These are phyloP conservation scores for Selenicereus undatus DNA, from an alignment of 148 eudicot genomes.

Conservation along the genomic window DNA sequence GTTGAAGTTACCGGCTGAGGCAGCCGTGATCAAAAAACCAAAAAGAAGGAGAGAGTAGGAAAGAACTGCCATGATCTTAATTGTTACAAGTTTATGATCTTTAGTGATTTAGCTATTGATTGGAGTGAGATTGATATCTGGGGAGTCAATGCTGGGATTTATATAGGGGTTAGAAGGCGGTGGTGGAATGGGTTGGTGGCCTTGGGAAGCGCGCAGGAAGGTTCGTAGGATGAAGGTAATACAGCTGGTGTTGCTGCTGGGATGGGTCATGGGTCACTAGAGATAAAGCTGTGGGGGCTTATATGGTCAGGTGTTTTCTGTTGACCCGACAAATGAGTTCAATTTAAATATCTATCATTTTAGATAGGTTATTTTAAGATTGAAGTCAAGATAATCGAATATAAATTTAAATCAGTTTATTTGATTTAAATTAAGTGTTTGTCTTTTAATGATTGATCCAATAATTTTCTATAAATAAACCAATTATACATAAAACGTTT, in stretches of 20 bases:
- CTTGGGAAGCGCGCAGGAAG: background rate
- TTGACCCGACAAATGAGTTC: too few species aligned
- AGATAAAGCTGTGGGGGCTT: background rate
- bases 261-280: background rate
- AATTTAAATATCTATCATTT: too few species aligned
- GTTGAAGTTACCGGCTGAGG: background rate
- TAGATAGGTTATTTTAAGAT: too few species aligned
- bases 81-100: background rate
- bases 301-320: background rate
- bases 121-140: background rate
- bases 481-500: too few species aligned
- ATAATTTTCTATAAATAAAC: too few species aligned
- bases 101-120: background rate
- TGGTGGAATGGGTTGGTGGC: background rate
- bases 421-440: too few species aligned
- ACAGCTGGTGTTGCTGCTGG: background rate
- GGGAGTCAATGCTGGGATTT: background rate
- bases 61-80: background rate
- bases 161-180: background rate
- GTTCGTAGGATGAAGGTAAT: background rate
- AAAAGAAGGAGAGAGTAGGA: background rate
- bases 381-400: too few species aligned
- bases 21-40: background rate
- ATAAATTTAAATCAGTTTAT: too few species aligned
- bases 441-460: too few species aligned